Evolutionary conservation across 495 filamentous ascomycete species (phyloP), one percentile per base, ranked within the genome.

Genomic region (Aspergillus carlsbadensis): DNA sequence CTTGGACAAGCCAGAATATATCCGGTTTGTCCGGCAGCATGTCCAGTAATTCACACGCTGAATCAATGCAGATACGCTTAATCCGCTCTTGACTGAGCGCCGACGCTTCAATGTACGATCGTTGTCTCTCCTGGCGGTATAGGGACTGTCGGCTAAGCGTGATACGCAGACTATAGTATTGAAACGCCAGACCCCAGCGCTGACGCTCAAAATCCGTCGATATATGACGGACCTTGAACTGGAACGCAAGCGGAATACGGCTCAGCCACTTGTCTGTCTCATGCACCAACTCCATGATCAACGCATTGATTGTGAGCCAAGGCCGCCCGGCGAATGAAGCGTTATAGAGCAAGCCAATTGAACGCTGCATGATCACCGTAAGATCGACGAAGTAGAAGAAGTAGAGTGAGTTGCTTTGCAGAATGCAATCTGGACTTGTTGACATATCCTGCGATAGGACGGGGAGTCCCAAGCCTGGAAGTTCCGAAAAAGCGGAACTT

Each of bases 71-170:
- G 15, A 49, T 49, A 15, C 46, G 15, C 7, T 29, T 33, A 2
- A 49, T 49, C 31, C 46, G 46, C 37, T 49, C 31, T 18, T 49
- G 46, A n/a, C 46, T 49, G 18, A 49, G 46, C 3, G 46, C 46
- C 5, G 46, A 49, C 31, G 46, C 46, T 15, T 49, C 46, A 18
- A 36, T 49, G 46, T 29, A 33, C 5, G 46, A 21, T 14, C 31
- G 46, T 13, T 49, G 46, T 3, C 46, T 29, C 46, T 49, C 46
- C 8, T 29, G 37, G 1, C 73, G 71, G 54, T 77, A 84, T 10
- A 87, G 68, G 56, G 77, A 83, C 15, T 83, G 84, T 6, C 84
- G 81, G 37, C 76, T 75, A 24, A 82, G 74, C 20, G 86, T 63
- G n/a, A 84, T 81, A 21, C 73, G 72, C 22, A 77, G 72, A 54